Conservation (phyloP, 805 yeast genomes). For the Monosporozyma yasuniensis region DNA sequence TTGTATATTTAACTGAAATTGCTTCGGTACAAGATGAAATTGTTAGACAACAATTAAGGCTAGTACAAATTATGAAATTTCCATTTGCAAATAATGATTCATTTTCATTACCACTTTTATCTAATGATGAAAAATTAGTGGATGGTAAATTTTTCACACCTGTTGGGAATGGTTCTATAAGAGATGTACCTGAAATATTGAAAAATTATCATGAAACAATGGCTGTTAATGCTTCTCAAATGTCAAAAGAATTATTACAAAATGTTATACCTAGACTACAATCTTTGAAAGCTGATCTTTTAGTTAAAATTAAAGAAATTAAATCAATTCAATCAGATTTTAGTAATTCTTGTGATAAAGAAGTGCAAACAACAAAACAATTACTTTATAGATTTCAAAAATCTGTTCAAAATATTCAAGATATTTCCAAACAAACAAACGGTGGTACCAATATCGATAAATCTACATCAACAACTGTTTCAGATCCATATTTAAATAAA, state of each 20-base stretch:
- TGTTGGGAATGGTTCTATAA: constrained; percentile 68
- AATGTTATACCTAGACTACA: constrained; percentile 58
- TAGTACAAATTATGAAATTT: constrained; percentile 63
- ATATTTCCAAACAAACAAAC: constrained; percentile 31
- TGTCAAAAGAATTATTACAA: constrained; percentile 50
- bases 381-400: constrained; percentile 45
- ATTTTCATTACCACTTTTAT: constrained; percentile 20
- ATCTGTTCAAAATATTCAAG: constrained; percentile 59
- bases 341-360: constrained; percentile 61
- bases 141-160: constrained; percentile 52
- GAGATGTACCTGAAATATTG: constrained; percentile 68
- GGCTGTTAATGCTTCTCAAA: constrained; percentile 47
- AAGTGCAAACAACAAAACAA: constrained; percentile 53
- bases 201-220: constrained; percentile 54
- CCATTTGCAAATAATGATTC: constrained; percentile 27
- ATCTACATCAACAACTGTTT: constrained; percentile 33
- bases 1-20: constrained; percentile 66
- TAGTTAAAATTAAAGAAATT: constrained; percentile 80
- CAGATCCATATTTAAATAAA: constrained; percentile 78
- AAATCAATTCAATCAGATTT: constrained; percentile 75
- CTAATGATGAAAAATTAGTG: constrained; percentile 13
- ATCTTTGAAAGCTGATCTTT: constrained; percentile 61
- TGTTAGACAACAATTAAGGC: constrained; percentile 68
- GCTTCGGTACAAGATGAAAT: constrained; percentile 83
- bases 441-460: not conserved